A percentile compares a stretch with the other conserved stretches of the same genome.
phyloP scores from a whole-genome alignment of 352 stramenopile genomes.

The Globisporangium abappressorium region DNA sequence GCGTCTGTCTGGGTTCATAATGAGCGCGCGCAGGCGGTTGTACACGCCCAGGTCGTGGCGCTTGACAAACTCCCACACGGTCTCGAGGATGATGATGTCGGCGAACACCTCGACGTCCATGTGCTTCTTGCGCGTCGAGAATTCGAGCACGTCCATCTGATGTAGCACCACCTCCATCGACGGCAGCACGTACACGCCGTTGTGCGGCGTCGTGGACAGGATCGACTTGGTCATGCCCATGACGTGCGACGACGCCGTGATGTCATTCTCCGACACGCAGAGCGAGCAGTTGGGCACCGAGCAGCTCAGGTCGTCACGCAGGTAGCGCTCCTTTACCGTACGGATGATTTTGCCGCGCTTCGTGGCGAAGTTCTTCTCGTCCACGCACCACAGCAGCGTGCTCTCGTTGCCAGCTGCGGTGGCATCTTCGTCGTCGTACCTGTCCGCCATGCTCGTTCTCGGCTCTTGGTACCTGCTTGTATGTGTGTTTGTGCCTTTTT shows the following conservation, averaged over 20 bases:
- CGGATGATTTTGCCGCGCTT: conserved; percentile 77
- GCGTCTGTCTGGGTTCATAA: conserved; percentile 76
- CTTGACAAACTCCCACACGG: conserved; percentile 88
- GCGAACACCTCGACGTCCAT: conserved; percentile 48
- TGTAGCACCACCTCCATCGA: conserved; percentile 89
- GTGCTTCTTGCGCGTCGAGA: conserved; percentile 62
- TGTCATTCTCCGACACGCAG: conserved; percentile 60
- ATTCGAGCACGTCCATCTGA: conserved; percentile 90
- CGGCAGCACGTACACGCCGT: conserved; percentile 73
- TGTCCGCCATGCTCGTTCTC: neutral
- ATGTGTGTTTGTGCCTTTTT: neutral
- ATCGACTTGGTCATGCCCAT: conserved; percentile 58
- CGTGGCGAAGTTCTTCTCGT: conserved; percentile 78
- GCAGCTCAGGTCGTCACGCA: conserved; percentile 87
- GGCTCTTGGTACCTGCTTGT: neutral
- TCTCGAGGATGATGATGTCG: conserved; percentile 90
- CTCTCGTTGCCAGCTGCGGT: conserved; percentile 8
- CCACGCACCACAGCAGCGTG: conserved; percentile 65
- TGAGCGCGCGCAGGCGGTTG: conserved; percentile 83
- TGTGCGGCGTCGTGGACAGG: conserved; percentile 44
- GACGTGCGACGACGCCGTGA: conserved; percentile 47
- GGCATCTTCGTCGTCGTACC: neutral
- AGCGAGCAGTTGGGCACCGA: conserved; percentile 54
- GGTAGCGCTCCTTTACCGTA: conserved; percentile 83
- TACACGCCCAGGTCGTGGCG: conserved; percentile 88